These are phyloP conservation scores for Erodium moschatum DNA, from an alignment of 441 rosid genomes.

Conservation along the genomic window DNA sequence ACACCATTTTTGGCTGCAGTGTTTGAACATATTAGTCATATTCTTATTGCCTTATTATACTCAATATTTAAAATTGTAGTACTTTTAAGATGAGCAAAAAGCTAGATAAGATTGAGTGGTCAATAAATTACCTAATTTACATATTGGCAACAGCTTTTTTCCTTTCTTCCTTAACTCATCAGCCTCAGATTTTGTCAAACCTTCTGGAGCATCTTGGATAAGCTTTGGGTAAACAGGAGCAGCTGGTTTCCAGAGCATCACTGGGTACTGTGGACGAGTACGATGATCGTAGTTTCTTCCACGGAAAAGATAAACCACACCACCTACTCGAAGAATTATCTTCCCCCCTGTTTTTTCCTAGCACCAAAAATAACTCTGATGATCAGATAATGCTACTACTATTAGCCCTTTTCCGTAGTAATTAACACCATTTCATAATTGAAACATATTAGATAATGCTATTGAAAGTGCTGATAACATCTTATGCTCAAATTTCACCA, in stretches of 20 bases:
- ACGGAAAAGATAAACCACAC: conserved; percentile 69
- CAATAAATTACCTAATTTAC: conserved; percentile 55
- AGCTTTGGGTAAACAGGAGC: conserved; percentile 92
- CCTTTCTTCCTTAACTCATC: conserved; percentile 53
- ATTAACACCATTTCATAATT: neutral
- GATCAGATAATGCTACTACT: neutral
- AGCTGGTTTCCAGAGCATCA: conserved; percentile 95
- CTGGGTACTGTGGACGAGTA: conserved; percentile 63
- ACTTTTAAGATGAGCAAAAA: too few relatives aligned
- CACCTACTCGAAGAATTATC: conserved; percentile 65
- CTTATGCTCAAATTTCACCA: neutral
- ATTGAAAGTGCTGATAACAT: neutral
- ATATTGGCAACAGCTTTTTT: conserved; percentile 60
- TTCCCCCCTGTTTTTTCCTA: conserved; percentile 83
- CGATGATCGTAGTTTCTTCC: conserved; percentile 75
- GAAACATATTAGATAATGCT: neutral
- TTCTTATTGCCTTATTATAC: neutral
- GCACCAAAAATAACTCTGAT: conserved; percentile 7
- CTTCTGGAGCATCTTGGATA: conserved; percentile 79
- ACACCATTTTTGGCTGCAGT: conserved; percentile 79
- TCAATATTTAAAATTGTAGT: too few relatives aligned
- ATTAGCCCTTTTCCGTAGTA: neutral
- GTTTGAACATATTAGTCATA: neutral
- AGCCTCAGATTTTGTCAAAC: conserved; percentile 67
- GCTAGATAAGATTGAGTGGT: neutral